A percentile compares a stretch with the other conserved stretches of the same genome.
Conservation (phyloP, 768 basidiomycete genomes). For the Heimioporus sp. region DNA sequence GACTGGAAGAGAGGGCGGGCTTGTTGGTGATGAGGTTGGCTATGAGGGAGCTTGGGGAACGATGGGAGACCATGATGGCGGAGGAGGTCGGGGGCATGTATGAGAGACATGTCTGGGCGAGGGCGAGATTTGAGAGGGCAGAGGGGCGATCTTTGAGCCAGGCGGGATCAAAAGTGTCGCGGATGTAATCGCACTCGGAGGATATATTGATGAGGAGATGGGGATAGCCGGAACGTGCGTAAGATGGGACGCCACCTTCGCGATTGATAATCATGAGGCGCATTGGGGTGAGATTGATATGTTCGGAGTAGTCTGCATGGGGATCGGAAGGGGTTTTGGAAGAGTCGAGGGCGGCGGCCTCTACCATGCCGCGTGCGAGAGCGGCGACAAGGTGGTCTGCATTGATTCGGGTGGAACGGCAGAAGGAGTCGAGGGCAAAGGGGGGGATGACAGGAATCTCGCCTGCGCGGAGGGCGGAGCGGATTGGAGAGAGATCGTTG, state of each 20-base stretch:
- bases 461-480: constrained; percentile 85
- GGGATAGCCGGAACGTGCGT: constrained; percentile 90
- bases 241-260: constrained; percentile 96
- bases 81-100: constrained; percentile 95
- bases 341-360: constrained; percentile 50
- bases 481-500: constrained; percentile 78
- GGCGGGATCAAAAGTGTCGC: constrained; percentile 72
- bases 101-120: constrained; percentile 82
- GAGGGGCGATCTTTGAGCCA: constrained; percentile 84
- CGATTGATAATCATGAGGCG: constrained; percentile 97
- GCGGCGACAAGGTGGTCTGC: constrained; percentile 89
- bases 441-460: constrained; percentile 97
- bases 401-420: constrained; percentile 79
- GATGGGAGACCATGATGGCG: constrained; percentile 96
- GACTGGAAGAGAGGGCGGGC: constrained; percentile 91
- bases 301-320: constrained; percentile 42
- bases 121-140: constrained; percentile 78
- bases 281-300: constrained; percentile 86
- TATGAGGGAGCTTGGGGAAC: constrained; percentile 92
- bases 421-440: constrained; percentile 88
- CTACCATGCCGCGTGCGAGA: constrained; percentile 80
- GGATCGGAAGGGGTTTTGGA: constrained; percentile 29
- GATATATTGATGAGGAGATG: constrained; percentile 94
- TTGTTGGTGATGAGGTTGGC: constrained; percentile 98
- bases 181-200: constrained; percentile 84